Conservation (phyloP, 345 rosid species). For the Punica granatum region DNA sequence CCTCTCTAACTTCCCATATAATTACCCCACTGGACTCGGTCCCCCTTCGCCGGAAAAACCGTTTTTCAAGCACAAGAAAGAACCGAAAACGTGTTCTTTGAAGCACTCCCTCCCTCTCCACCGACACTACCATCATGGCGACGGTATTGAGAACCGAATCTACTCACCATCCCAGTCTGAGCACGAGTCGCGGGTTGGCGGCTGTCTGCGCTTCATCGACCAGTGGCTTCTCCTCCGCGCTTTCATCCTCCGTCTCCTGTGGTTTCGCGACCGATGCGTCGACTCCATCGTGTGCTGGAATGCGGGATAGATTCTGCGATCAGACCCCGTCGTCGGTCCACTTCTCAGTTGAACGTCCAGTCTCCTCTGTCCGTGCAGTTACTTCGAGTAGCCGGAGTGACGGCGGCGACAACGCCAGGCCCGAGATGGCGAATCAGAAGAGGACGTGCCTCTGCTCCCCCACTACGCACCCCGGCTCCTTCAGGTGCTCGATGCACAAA, state of each 20-base stretch:
- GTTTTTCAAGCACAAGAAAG: too few species aligned
- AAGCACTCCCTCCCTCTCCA: too few species aligned
- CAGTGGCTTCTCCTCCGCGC: slow-evolving; percentile 16
- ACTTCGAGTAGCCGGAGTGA: slow-evolving; percentile 30
- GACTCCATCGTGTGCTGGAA: slow-evolving; percentile 45
- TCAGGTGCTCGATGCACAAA: slow-evolving; percentile 69
- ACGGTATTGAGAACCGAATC: slow-evolving; percentile 22
- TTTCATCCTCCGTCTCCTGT: slow-evolving; percentile 20
- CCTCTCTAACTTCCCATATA: too few species aligned
- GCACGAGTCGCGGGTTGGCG: slow-evolving; percentile 35
- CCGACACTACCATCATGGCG: too few species aligned
- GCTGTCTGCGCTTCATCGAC: slow-evolving; percentile 31
- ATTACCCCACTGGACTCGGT: too few species aligned
- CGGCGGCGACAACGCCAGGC: slow-evolving; percentile 13
- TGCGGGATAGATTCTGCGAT: slow-evolving; percentile 22
- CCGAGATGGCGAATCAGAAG: slow-evolving; percentile 4
- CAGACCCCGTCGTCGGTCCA: slow-evolving; percentile 38
- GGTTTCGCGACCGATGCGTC: slow-evolving; percentile 63
- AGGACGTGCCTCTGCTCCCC: slow-evolving; percentile 86
- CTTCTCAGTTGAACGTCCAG: slow-evolving; percentile 53
- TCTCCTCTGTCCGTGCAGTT: slow-evolving; percentile 40
- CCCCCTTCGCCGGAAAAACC: too few species aligned
- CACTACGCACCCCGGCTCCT: slow-evolving; percentile 77
- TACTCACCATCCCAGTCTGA: too few species aligned
- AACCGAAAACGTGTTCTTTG: too few species aligned